Base-by-base conservation (phyloP, 495 filamentous ascomycete genomes). In the Aspergillus panamensis region DNA sequence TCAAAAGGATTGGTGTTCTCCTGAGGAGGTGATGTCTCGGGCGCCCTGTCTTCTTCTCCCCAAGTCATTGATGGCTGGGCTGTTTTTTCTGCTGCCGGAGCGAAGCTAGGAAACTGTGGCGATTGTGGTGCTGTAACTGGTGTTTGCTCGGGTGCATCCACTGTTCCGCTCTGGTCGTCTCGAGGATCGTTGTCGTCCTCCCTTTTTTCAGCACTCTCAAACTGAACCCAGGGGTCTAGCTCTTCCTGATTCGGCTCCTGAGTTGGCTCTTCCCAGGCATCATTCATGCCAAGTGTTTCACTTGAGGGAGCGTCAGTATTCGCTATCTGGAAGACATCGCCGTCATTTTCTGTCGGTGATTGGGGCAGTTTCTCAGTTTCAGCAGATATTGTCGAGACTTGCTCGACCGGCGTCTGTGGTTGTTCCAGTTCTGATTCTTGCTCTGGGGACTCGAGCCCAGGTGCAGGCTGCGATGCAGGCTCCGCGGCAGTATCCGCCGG, bases 111-210 rank as follows among this genome's bases (percentile, higher is more conserved):
- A 45, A 48, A 60, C 19, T 53, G 25, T 14, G 61, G 64, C 16
- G 61, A 59, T 50, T 66, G 64, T 21, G 64, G 64, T 58, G 61
- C 64, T 42, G 64, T 66, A 20, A 66, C 59, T 48, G 64, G 61
- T 32, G 58, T 50, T 60, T 53, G 60, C 44, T 67, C 57, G 19
- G 37, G 32, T 8, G 50, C 40, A 40, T 68, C 61, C 55, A 40
- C 51, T 52, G 60, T 51, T 16, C 45, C 52, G 33, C n/a, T 60
- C 12, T 64, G 62, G 54, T 66, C 65, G 6, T 62, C 48, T 25
- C 50, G 45, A 32, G 33, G 20, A 13, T 61, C 39, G 48, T 60
- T 44, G 40, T 58, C n/a, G 32, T 57, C 52, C 21, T 57, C 42
- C 21, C 29, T 60, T 31, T n/a, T 51, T 54, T 61, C 58, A 43